These are phyloP conservation scores for Xerocomus amazonicus DNA, from an alignment of 1,284 basidiomycete genomes.

Conservation along the genomic window DNA sequence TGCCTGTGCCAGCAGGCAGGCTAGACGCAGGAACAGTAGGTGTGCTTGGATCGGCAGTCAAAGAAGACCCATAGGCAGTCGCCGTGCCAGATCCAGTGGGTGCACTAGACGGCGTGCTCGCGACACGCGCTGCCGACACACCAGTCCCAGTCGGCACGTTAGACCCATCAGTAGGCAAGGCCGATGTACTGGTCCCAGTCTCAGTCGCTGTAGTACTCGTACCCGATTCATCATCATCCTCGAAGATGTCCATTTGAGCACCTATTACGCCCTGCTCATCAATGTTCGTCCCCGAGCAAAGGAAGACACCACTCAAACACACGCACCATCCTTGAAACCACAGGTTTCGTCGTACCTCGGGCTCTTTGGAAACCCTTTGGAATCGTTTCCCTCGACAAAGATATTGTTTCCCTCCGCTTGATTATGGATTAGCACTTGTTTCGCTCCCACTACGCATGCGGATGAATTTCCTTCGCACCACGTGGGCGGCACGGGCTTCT, in stretches of 20 bases:
- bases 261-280: constrained; percentile 7
- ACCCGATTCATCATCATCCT: background rate
- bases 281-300: background rate
- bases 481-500: background rate
- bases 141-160: background rate
- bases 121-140: no score
- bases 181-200: background rate
- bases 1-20: no score
- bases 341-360: constrained; percentile 16
- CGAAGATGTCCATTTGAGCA: constrained; percentile 17
- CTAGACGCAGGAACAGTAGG: no score
- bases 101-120: no score
- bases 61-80: background rate
- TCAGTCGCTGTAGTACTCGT: background rate
- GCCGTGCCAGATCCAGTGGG: background rate
- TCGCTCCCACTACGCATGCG: constrained; percentile 11
- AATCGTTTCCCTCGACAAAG: background rate
- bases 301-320: background rate
- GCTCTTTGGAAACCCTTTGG: background rate
- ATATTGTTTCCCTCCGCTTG: constrained; percentile 13
- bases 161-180: background rate
- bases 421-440: constrained; percentile 4
- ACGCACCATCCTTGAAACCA: constrained; percentile 15
- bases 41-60: background rate
- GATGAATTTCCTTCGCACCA: constrained; percentile 9